Conservation (phyloP, 2,329 filamentous ascomycete genomes). For the Trichoderma polysporum region DNA sequence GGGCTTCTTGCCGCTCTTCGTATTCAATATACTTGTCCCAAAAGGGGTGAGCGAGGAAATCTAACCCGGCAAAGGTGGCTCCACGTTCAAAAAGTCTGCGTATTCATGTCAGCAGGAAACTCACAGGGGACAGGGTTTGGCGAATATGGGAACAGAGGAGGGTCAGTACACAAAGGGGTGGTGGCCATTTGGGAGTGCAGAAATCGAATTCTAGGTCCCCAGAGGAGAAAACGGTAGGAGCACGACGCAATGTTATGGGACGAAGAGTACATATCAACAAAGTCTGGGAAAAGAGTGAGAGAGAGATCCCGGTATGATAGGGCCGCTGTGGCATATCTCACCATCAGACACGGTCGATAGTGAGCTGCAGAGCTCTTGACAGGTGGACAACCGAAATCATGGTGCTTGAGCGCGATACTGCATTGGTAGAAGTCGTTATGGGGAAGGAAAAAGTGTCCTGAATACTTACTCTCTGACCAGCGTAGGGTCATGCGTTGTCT, state of each 20-base stretch:
- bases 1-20: conserved; percentile 83
- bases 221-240: conserved; percentile 36
- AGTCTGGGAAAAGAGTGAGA: conserved; percentile 67
- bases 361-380: conserved; percentile 38
- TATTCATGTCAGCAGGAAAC: conserved; percentile 31
- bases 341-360: conserved; percentile 50
- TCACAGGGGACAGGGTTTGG: conserved; percentile 31
- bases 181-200: conserved; percentile 41
- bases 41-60: conserved; percentile 92
- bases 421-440: conserved; percentile 56
- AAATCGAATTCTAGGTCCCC: conserved; percentile 44
- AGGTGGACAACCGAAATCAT: conserved; percentile 42
- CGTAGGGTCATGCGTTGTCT: conserved; percentile 91
- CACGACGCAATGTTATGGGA: conserved; percentile 43
- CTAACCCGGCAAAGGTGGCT: conserved; percentile 78
- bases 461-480: conserved; percentile 99
- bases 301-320: conserved; percentile 55
- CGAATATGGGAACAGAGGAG: conserved; percentile 40
- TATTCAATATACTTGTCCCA: conserved; percentile 99
- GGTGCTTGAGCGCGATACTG: conserved; percentile 42
- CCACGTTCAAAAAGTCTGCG: conserved; percentile 88
- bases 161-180: conserved; percentile 59
- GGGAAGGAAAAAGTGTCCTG: conserved; percentile 66
- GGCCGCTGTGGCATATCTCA: conserved; percentile 69
- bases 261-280: conserved; percentile 46